Conservation (phyloP, 768 basidiomycete genomes). For the Boletus rubescentipes region DNA sequence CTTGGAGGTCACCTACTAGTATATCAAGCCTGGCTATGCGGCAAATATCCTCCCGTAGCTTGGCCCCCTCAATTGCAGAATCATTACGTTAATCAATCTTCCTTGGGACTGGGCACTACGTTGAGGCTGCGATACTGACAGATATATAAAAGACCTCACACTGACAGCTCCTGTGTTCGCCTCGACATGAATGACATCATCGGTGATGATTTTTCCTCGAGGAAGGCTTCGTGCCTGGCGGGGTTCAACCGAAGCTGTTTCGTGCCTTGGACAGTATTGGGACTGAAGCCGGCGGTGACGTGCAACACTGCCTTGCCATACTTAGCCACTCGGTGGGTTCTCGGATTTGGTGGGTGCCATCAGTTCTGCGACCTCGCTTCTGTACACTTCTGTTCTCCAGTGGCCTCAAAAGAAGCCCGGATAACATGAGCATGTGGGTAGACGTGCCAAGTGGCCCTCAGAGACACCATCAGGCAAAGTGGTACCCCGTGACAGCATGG, state of each 20-base stretch:
- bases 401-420: slow-evolving; percentile 50
- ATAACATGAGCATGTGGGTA: too few species aligned
- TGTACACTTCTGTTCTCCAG: slow-evolving; percentile 97
- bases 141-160: slow-evolving; percentile 42
- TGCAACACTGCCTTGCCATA: slow-evolving; percentile 98
- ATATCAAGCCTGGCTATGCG: too few species aligned
- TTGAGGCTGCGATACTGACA: too few species aligned
- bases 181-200: slow-evolving; percentile 97
- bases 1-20: too few species aligned
- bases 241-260: slow-evolving; percentile 95
- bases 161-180: slow-evolving; percentile 93
- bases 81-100: too few species aligned
- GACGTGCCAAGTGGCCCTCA: too few species aligned
- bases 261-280: slow-evolving; percentile 89
- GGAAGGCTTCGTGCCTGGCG: slow-evolving; percentile 96
- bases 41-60: too few species aligned
- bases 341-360: slow-evolving; percentile 90
- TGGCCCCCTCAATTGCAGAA: too few species aligned
- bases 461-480: slow-evolving; percentile 99
- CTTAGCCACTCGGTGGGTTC: slow-evolving; percentile 95
- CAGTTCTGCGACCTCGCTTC: slow-evolving; percentile 96
- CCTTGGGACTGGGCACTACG: too few species aligned
- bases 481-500: slow-evolving; percentile 96
- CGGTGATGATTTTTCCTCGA: slow-evolving; percentile 95
- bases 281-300: slow-evolving; percentile 92